These are phyloP conservation scores for Nannizziopsis arthrosporioides DNA, from an alignment of 2,329 filamentous ascomycete genomes.

Conservation along the genomic window DNA sequence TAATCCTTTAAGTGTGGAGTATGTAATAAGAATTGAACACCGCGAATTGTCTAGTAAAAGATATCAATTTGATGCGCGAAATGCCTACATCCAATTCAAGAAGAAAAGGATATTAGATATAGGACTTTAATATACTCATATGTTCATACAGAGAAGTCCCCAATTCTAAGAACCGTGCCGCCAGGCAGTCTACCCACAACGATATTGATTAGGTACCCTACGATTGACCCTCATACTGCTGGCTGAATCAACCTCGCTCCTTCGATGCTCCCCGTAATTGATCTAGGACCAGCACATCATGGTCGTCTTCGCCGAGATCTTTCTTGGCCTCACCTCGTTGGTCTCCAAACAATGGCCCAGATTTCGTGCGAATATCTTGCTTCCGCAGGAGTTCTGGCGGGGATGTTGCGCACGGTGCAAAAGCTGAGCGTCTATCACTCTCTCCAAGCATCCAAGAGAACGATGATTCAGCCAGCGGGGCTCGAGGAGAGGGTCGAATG, in stretches of 20 bases:
- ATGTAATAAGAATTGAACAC: no score
- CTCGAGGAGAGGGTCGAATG: slow-evolving; percentile 23
- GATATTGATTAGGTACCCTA: no score
- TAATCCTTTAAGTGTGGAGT: no score
- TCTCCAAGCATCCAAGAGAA: slow-evolving; percentile 43
- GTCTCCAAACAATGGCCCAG: slow-evolving; percentile 22
- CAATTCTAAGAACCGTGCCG: no score
- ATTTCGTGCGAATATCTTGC: not conserved
- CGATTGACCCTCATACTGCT: no score
- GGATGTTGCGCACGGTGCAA: slow-evolving; percentile 36
- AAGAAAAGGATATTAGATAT: no score
- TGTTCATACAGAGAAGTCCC: no score
- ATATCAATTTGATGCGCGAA: no score
- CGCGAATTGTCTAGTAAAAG: no score
- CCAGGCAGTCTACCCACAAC: no score
- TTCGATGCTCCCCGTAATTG: slow-evolving; percentile 16
- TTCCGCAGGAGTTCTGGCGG: slow-evolving; percentile 29
- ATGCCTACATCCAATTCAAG: no score
- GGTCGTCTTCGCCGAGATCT: slow-evolving; percentile 23
- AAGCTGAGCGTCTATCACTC: slow-evolving; percentile 33
- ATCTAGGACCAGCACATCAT: slow-evolving; percentile 30
- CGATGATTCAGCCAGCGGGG: slow-evolving; percentile 36
- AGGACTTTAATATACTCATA: no score
- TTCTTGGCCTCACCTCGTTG: slow-evolving; percentile 18
- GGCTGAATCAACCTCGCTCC: not conserved